Percentiles rank a stretch among this genome's conserved stretches.
Conservation (phyloP, 2,329 filamentous ascomycete species). For the Sarocladium brachiariae region DNA sequence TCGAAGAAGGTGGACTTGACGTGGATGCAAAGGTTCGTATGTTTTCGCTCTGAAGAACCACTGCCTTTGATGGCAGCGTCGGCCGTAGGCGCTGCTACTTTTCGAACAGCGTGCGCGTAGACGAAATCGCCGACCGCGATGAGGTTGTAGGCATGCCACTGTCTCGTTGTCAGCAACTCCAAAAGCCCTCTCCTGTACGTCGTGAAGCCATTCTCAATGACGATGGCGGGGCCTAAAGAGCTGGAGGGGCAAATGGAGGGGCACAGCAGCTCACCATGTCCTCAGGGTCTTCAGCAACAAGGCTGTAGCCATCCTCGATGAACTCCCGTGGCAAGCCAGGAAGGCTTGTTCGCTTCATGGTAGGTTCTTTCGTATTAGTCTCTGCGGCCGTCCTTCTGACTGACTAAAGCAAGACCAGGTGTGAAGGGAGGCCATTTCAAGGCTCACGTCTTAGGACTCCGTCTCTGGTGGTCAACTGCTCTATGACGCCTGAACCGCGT, state of each 20-base stretch:
- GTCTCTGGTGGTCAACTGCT: neutral
- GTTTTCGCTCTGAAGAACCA: conserved; percentile 43
- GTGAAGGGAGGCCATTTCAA: too few relatives aligned
- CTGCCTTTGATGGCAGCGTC: conserved; percentile 43
- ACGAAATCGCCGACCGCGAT: conserved; percentile 47
- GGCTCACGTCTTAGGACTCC: too few relatives aligned
- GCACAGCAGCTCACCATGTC: conserved; percentile 33
- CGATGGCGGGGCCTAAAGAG: conserved; percentile 5
- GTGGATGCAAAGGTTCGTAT: conserved; percentile 49
- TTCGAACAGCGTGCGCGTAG: conserved; percentile 48
- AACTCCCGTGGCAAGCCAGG: conserved; percentile 1
- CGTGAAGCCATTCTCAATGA: conserved; percentile 6
- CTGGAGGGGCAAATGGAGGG: conserved; percentile 7
- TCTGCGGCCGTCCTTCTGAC: neutral
- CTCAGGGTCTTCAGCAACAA: conserved; percentile 32
- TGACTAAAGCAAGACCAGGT: too few relatives aligned
- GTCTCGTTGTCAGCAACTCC: conserved; percentile 5
- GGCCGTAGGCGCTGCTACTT: conserved; percentile 33
- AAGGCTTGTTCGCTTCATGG: conserved; percentile 4
- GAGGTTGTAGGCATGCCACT: conserved; percentile 58
- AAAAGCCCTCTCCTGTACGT: neutral
- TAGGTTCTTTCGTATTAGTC: neutral
- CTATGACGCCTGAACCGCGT: conserved; percentile 7
- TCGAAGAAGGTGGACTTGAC: conserved; percentile 55
- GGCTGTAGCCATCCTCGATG: conserved; percentile 6